A percentile compares a stretch with the other conserved stretches of the same genome.
Conservation (phyloP, 179 eudicot species). For the Vitellaria paradoxa region DNA sequence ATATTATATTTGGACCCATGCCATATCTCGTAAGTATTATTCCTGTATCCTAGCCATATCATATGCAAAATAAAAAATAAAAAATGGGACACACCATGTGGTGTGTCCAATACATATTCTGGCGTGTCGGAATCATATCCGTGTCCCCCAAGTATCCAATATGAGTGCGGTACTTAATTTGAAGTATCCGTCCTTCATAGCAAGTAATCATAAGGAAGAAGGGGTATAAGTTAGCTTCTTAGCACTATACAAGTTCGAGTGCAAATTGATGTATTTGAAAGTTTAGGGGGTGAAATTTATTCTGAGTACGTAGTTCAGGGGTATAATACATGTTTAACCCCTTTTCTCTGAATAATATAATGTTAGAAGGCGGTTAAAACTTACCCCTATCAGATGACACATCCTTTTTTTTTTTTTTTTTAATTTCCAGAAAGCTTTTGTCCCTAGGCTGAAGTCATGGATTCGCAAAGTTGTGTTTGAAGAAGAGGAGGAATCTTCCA, state of each 20-base stretch:
- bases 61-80: no score
- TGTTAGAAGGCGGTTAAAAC: not conserved
- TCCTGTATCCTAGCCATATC: no score
- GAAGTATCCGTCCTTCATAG: no score
- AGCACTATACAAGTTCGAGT: not conserved
- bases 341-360: not conserved
- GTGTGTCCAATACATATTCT: no score
- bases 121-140: no score
- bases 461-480: conserved; percentile 71
- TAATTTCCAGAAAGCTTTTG: conserved; percentile 56
- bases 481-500: conserved; percentile 42
- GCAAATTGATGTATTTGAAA: conserved; percentile 5
- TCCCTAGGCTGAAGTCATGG: conserved; percentile 94
- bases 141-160: no score
- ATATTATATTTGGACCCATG: no score
- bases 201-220: not conserved
- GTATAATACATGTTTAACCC: not conserved
- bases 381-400: conserved; percentile 1
- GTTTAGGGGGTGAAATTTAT: conserved; percentile 1
- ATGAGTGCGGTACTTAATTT: no score
- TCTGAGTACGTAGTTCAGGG: not conserved
- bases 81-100: no score
- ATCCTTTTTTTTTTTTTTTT: conserved; percentile 8
- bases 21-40: no score
- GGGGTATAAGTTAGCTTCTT: not conserved